phyloP scores from a whole-genome alignment of 331 rosid species.

The Malus hybrid region DNA sequence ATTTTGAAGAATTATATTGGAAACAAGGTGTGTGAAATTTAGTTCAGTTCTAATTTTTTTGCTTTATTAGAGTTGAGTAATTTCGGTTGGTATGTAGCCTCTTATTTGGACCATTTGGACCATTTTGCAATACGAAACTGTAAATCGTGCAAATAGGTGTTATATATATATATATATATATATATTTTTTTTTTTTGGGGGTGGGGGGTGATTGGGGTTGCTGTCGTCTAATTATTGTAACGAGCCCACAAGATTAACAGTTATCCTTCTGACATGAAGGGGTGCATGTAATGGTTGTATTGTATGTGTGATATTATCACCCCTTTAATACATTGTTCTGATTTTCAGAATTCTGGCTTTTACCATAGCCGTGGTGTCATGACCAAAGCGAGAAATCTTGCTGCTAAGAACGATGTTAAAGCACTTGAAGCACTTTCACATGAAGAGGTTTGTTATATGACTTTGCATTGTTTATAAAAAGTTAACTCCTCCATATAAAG shows the following conservation, averaged over 20 bases:
- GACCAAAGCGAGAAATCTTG: constrained; percentile 62
- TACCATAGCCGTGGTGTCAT: constrained; percentile 54
- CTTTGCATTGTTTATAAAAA: neutral
- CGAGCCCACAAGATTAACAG: neutral
- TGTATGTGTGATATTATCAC: neutral
- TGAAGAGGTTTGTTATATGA: constrained; percentile 49
- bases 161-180: no score
- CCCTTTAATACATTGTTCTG: neutral
- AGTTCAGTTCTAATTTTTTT: neutral
- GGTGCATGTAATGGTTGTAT: neutral
- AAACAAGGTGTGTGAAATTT: neutral
- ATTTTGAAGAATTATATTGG: neutral
- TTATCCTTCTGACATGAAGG: neutral
- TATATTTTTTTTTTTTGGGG: no score
- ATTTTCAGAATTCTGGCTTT: constrained; percentile 56
- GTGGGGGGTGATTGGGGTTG: no score
- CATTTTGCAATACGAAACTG: neutral
- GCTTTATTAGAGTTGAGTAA: no score
- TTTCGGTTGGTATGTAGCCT: neutral
- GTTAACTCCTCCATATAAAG: neutral
- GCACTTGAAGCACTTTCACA: constrained; percentile 56
- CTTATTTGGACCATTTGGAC: neutral
- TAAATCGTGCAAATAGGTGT: neutral
- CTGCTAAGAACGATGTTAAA: constrained; percentile 60
- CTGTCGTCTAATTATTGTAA: no score